phyloP scores from a whole-genome alignment of 2,329 filamentous ascomycete genomes.

The Neofusicoccum cordaticola region DNA sequence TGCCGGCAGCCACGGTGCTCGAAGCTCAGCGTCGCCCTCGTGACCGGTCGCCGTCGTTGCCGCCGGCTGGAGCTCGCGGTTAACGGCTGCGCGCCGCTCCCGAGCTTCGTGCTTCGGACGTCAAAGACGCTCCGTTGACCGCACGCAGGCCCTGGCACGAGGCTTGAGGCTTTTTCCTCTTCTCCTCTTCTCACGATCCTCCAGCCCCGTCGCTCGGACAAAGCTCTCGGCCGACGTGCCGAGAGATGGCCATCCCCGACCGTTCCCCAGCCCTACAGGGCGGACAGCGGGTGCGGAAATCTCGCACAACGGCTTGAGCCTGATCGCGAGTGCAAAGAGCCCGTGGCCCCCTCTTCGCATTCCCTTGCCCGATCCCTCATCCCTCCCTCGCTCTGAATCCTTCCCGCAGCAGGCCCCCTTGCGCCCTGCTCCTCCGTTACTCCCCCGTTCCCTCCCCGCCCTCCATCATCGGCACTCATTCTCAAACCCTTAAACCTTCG shows the following conservation, averaged over 20 bases:
- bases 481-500: neutral
- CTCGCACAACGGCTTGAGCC: conserved; percentile 1
- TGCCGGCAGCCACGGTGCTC: neutral
- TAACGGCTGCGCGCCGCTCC: neutral
- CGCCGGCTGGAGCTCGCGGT: neutral
- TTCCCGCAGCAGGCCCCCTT: conserved; percentile 11
- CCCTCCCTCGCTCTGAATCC: neutral
- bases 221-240: conserved; percentile 10
- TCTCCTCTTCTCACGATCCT: neutral
- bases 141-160: neutral
- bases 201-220: neutral
- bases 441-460: neutral
- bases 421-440: neutral
- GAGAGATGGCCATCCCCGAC: neutral
- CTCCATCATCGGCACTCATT: neutral
- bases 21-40: neutral
- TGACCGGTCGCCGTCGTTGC: neutral
- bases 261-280: neutral
- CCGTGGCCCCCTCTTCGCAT: neutral
- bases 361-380: neutral
- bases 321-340: neutral
- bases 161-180: neutral
- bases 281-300: conserved; percentile 3
- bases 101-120: neutral
- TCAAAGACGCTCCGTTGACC: neutral